Conservation (phyloP, 495 filamentous ascomycete genomes). For the Podospora pseudocomata region DNA sequence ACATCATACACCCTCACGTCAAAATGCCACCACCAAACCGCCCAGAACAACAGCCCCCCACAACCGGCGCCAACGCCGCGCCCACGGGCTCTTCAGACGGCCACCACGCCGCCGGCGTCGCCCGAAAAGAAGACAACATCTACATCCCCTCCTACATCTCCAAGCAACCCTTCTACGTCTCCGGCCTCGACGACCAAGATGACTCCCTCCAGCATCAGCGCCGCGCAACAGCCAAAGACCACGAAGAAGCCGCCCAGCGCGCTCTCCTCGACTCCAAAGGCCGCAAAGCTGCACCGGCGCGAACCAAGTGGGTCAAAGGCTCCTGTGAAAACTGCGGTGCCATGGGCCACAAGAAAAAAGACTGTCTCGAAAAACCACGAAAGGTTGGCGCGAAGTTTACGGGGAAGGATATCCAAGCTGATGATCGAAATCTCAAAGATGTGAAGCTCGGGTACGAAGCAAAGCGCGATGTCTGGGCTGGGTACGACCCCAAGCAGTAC, state of each 20-base stretch:
- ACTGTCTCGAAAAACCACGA: slow-evolving; percentile 84
- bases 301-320: slow-evolving; percentile 95
- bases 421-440: slow-evolving; percentile 85
- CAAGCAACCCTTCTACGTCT: slow-evolving; percentile 94
- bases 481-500: slow-evolving; percentile 88
- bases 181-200: slow-evolving; percentile 66
- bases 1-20: not conserved
- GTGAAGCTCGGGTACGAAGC: slow-evolving; percentile 92
- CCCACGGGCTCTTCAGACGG: not conserved
- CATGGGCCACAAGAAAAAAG: slow-evolving; percentile 92
- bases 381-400: slow-evolving; percentile 92
- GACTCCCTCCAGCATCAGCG: slow-evolving; percentile 99
- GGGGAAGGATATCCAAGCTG: slow-evolving; percentile 86
- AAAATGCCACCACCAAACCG: slow-evolving; percentile 22
- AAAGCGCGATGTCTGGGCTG: slow-evolving; percentile 97
- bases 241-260: slow-evolving; percentile 55
- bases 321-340: slow-evolving; percentile 98
- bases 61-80: slow-evolving; percentile 12
- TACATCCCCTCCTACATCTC: slow-evolving; percentile 99
- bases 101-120: slow-evolving; percentile 35
- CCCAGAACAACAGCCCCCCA: slow-evolving; percentile 17
- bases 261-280: slow-evolving; percentile 55
- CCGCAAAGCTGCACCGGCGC: slow-evolving; percentile 71
- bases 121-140: slow-evolving; percentile 84
- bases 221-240: slow-evolving; percentile 64